phyloP scores from a whole-genome alignment of 2,329 filamentous ascomycete genomes.

The Cladosporium halotolerans region DNA sequence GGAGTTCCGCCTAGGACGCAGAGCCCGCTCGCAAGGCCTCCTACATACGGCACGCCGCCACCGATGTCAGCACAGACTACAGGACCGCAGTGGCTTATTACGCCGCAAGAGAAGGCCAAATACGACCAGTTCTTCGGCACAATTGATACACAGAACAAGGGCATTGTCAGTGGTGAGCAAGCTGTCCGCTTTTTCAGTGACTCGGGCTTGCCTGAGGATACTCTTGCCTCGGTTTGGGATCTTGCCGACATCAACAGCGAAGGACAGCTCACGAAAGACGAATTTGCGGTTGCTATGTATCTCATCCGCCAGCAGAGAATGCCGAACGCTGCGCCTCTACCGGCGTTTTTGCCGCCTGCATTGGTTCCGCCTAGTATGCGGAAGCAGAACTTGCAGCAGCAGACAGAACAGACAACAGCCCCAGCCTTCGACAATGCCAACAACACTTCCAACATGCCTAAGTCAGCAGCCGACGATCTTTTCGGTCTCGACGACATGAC shows the following conservation, averaged over 20 bases:
- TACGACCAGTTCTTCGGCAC: constrained; percentile 83
- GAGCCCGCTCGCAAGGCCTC: constrained; percentile 51
- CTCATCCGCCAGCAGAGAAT: constrained; percentile 84
- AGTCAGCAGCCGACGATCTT: constrained; percentile 85
- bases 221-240: constrained; percentile 92
- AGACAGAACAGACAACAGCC: constrained; percentile 41
- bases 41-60: constrained; percentile 42
- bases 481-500: constrained; percentile 80
- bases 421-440: constrained; percentile 48
- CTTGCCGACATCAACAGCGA: constrained; percentile 89
- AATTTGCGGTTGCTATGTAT: constrained; percentile 97
- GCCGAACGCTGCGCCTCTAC: constrained; percentile 62
- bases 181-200: constrained; percentile 92
- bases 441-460: constrained; percentile 47
- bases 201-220: constrained; percentile 81
- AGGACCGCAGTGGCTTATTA: constrained; percentile 73
- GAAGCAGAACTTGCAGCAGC: constrained; percentile 49
- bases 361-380: constrained; percentile 85
- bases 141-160: constrained; percentile 73
- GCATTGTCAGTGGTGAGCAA: constrained; percentile 87
- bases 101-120: constrained; percentile 72
- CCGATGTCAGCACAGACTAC: constrained; percentile 48
- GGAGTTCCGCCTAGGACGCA: constrained; percentile 50
- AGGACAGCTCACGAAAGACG: constrained; percentile 76
- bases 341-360: constrained; percentile 69